Evolutionary conservation across 179 eudicot species (phyloP).

Genomic region (Silene coronaria): DNA sequence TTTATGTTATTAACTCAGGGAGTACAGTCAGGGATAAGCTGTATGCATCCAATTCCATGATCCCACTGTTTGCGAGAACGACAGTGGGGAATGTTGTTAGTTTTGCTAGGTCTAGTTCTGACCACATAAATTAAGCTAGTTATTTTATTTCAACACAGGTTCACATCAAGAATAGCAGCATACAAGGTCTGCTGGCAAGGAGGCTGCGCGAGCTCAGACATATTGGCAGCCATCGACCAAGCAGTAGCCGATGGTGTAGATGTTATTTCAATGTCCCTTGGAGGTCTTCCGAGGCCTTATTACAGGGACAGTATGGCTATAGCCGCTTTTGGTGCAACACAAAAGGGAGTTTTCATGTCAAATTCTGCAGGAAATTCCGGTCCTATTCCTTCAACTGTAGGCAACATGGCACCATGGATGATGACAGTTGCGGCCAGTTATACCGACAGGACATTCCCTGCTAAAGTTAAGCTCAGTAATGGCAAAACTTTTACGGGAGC

Average conservation of each 20-base stretch:
- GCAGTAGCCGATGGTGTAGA: constrained; percentile 66
- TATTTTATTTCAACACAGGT: constrained; percentile 20
- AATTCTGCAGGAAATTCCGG: constrained; percentile 84
- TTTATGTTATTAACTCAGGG: no score
- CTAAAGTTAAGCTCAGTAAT: constrained; percentile 47
- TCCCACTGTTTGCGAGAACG: no score
- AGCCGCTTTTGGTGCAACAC: constrained; percentile 55
- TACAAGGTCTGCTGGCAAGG: constrained; percentile 60
- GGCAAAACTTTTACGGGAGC: constrained; percentile 43
- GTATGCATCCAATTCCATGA: no score
- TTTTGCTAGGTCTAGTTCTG: no score
- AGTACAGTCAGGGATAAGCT: no score
- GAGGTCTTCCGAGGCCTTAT: constrained; percentile 56
- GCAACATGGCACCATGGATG: constrained; percentile 72
- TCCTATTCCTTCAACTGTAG: constrained; percentile 50
- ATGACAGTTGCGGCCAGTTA: constrained; percentile 69
- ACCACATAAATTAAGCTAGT: background rate
- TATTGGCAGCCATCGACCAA: constrained; percentile 63
- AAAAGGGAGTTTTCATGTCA: constrained; percentile 54
- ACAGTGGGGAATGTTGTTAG: no score
- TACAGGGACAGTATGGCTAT: constrained; percentile 56
- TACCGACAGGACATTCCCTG: constrained; percentile 48
- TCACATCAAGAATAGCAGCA: constrained; percentile 63
- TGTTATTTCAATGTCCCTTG: constrained; percentile 66
- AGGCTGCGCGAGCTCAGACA: constrained; percentile 64